Evolutionary conservation across 495 filamentous ascomycete genomes (phyloP), one percentile per base, ranked within the genome.

Genomic region (Penicillium simplicissimum): DNA sequence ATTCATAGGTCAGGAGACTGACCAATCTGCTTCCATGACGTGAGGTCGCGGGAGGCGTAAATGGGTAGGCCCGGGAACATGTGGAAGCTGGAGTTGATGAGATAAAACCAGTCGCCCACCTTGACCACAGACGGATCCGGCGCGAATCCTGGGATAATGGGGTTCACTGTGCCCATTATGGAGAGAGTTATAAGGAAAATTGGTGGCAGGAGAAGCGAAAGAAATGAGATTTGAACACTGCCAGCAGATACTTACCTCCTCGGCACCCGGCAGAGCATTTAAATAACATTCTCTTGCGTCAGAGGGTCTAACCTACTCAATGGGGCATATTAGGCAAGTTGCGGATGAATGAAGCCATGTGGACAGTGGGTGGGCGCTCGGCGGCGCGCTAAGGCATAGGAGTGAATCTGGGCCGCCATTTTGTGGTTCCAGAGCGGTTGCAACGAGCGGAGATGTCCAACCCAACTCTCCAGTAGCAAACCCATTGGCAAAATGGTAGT

Each of bases 11-110:
- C 28, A 31, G 28, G 28, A 31, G 28, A 52, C 28, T 34, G 34
- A 52, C 48, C 48, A 14, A 52, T 34, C 14, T 52, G 48, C 13
- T 52, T 10, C 48, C 76, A 78, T 45, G 60, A 45, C 8, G 61
- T 59, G 17, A 79, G 59, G 55, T 79, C 70, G 48, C 67, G 70
- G 17, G 67, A 69, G 10, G 66, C 68, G 55, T 77, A 75, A n/a
- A 79, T 67, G 15, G 75, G 76, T 3, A 77, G 35, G 0, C 76
- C 76, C 0, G 76, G 75, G 53, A 74, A 79, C 21, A 69, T 54
- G 56, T 75, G 72, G 55, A 78, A 79, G 25, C 65, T 72, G 10
- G 75, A 77, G 15, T 68, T 73, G 15, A 72, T 68, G 19, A 73
- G 64, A 60, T 75, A 78, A 47, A 67, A 71, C 5, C 64, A 72